Conservation (phyloP, 2,329 filamentous ascomycete genomes). For the Paecilomyces niveus region DNA sequence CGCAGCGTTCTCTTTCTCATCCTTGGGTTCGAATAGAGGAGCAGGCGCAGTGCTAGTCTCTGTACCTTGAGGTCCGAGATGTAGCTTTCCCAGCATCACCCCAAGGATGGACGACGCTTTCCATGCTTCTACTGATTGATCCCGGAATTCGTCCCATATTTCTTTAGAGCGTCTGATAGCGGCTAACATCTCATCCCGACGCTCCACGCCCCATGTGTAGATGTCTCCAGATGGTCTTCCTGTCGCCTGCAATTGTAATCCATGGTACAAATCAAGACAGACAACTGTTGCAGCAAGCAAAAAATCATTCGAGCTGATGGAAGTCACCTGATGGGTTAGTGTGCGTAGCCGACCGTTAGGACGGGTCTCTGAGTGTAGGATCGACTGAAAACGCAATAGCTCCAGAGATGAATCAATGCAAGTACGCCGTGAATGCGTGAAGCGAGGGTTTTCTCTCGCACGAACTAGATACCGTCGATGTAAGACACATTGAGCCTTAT, state of each 20-base stretch:
- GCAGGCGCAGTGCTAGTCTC: conserved; percentile 14
- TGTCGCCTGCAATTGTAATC: conserved; percentile 25
- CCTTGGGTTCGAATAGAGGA: conserved; percentile 34
- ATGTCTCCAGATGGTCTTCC: conserved; percentile 29
- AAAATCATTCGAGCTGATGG: conserved; percentile 77
- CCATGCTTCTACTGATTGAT: conserved; percentile 79
- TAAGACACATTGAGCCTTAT: conserved; percentile 81
- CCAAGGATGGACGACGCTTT: conserved; percentile 77
- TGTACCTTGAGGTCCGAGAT: conserved; percentile 18
- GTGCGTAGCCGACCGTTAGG: conserved; percentile 63
- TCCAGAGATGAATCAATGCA: conserved; percentile 83
- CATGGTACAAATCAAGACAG: conserved; percentile 70
- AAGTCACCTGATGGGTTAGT: conserved; percentile 71
- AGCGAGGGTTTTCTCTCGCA: conserved; percentile 70
- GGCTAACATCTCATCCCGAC: conserved; percentile 65
- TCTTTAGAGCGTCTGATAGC: conserved; percentile 64
- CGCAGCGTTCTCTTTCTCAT: conserved; percentile 58
- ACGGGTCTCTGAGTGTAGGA: conserved; percentile 67
- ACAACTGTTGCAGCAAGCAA: conserved; percentile 79
- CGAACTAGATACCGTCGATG: conserved; percentile 81
- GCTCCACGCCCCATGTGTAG: conserved; percentile 42
- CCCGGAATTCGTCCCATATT: conserved; percentile 74
- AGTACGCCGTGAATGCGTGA: conserved; percentile 72
- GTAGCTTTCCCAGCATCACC: conserved; percentile 77
- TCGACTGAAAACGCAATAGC: conserved; percentile 69